A percentile compares a stretch with the other conserved stretches of the same genome.
These are phyloP conservation scores for Apiospora arundinis DNA, from an alignment of 2,329 filamentous ascomycete species.

Conservation along the genomic window DNA sequence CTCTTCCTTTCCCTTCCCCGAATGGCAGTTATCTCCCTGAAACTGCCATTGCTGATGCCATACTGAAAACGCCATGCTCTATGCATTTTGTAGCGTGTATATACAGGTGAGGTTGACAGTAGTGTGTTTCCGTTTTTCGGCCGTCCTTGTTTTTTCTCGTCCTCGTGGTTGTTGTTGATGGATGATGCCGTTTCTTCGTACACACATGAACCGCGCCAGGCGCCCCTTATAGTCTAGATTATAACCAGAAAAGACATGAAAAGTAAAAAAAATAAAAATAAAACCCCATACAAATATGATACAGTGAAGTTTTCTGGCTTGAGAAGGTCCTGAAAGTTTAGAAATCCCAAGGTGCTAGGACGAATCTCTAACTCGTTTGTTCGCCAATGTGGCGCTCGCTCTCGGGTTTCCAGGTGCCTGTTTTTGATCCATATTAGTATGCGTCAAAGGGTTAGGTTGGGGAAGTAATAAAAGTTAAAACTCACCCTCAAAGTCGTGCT, in stretches of 20 bases:
- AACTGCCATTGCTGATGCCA: background rate
- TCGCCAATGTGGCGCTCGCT: constrained; percentile 73
- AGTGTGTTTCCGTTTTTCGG: background rate
- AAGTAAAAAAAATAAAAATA: background rate
- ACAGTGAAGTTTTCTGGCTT: constrained; percentile 4
- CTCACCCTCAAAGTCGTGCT: constrained; percentile 94
- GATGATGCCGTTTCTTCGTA: constrained; percentile 17
- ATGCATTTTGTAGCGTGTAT: constrained; percentile 10
- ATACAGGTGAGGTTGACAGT: background rate
- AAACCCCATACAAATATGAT: constrained; percentile 11
- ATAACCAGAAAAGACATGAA: constrained; percentile 7
- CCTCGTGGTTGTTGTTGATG: background rate
- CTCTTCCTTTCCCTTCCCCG: background rate
- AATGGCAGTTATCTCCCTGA: background rate
- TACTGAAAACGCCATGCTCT: constrained; percentile 5
- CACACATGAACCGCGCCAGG: constrained; percentile 20
- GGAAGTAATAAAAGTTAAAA: constrained; percentile 21
- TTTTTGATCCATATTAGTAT: background rate
- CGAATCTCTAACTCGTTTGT: constrained; percentile 34
- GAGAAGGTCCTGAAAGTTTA: constrained; percentile 19
- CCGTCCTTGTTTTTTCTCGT: background rate
- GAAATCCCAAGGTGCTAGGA: constrained; percentile 29
- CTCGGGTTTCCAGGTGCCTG: constrained; percentile 80
- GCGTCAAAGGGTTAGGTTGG: too few species aligned
- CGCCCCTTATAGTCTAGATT: constrained; percentile 5